Percentiles rank a stretch among this genome's conserved stretches.
These are phyloP conservation scores for Elaeagnus macrophylla DNA, from an alignment of 306 rosid genomes.

Conservation along the genomic window DNA sequence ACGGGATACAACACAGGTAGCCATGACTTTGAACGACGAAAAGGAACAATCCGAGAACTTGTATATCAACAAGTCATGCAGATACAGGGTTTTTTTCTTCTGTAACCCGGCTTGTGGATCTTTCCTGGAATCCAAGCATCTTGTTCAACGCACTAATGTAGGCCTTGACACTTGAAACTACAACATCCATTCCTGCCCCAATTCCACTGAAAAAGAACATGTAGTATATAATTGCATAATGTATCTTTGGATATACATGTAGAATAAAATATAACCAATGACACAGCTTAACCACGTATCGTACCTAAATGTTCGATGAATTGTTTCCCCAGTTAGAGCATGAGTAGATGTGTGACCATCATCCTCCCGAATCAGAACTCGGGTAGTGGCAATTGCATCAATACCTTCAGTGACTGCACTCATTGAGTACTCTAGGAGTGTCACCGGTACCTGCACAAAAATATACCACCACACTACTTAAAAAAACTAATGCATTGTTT, in stretches of 20 bases:
- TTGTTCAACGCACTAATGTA: conserved; percentile 75
- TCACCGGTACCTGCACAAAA: conserved; percentile 58
- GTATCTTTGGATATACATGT: background rate
- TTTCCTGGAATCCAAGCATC: conserved; percentile 63
- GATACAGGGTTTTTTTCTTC: conserved; percentile 25
- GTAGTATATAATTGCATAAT: background rate
- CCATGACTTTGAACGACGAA: too few species aligned
- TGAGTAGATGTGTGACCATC: conserved; percentile 27
- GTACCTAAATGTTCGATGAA: conserved; percentile 73
- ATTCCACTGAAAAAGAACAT: conserved; percentile 44
- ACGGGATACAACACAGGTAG: too few species aligned
- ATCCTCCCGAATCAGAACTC: conserved; percentile 64
- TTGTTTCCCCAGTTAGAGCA: conserved; percentile 54
- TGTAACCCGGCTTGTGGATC: conserved; percentile 8
- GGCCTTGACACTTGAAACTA: conserved; percentile 95
- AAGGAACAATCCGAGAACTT: too few species aligned
- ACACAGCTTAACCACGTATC: conserved; percentile 5
- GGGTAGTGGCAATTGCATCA: conserved; percentile 94
- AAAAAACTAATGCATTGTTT: too few species aligned
- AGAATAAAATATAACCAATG: conserved; percentile 14
- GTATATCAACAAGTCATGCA: conserved; percentile 17
- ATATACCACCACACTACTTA: too few species aligned
- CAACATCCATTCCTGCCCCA: conserved; percentile 91
- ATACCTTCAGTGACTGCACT: conserved; percentile 89
- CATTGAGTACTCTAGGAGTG: conserved; percentile 87